Evolutionary conservation across 805 yeast species (phyloP).

Genomic region (Candida taoyuanica): DNA sequence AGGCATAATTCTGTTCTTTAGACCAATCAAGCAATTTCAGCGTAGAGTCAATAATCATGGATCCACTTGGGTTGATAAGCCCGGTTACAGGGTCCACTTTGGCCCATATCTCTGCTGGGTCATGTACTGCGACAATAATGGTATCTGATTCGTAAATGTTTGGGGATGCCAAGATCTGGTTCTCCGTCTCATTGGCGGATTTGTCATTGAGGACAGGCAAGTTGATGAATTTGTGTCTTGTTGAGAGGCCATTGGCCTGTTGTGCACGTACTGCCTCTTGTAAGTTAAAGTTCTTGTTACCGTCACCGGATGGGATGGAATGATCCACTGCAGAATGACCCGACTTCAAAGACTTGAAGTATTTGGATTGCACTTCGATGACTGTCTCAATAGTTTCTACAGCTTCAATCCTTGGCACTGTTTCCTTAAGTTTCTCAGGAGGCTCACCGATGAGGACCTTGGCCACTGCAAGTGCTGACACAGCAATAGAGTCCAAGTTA

Average conservation of each 20-base stretch:
- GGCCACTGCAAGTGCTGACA: conserved; percentile 87
- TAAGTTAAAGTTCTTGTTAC: conserved; percentile 44
- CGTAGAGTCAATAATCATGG: conserved; percentile 74
- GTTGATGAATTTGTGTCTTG: conserved; percentile 52
- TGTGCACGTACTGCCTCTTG: conserved; percentile 72
- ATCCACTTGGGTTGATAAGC: conserved; percentile 62
- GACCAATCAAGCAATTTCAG: conserved; percentile 69
- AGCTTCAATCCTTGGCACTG: conserved; percentile 70
- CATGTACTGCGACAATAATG: conserved; percentile 73
- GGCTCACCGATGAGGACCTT: conserved; percentile 93
- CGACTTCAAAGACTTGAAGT: conserved; percentile 82
- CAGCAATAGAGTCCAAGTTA: conserved; percentile 84
- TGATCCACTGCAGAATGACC: conserved; percentile 44
- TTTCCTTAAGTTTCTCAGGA: conserved; percentile 68
- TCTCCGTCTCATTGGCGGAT: conserved; percentile 46
- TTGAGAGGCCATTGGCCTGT: conserved; percentile 56
- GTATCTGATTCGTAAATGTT: conserved; percentile 60
- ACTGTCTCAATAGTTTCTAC: conserved; percentile 80
- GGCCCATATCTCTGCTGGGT: conserved; percentile 92
- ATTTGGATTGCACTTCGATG: conserved; percentile 69
- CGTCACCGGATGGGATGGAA: conserved; percentile 30
- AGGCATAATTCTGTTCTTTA: conserved; percentile 56
- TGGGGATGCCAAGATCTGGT: conserved; percentile 67
- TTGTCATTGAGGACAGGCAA: conserved; percentile 56
- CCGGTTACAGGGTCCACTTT: conserved; percentile 77